Evolutionary conservation across 192 early-diverging fungal species (phyloP), one percentile per base, ranked within the genome.

Genomic region (Podila verticillata): DNA sequence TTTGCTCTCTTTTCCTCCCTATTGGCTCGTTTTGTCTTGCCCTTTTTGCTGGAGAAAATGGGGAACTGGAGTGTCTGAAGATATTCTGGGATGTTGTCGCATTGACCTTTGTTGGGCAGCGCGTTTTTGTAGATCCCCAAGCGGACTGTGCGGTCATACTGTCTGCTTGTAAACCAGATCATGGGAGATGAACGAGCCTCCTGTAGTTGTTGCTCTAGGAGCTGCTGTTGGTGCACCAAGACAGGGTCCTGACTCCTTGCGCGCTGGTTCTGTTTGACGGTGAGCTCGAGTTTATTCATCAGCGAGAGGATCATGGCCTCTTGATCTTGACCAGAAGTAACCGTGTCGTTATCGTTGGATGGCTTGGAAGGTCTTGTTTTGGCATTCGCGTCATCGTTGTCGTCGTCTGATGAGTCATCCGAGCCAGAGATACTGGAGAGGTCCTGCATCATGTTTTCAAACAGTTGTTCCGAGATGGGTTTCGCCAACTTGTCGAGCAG

Each of bases 391-490:
- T 56, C 12, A 22, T 51, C 30, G 12, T 58, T 58, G 24, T 56
- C 51, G 17, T 65, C 75, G 28, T 70, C 65, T n/a, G 68, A 61
- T 9, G 83, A 82, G 6, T 60, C 57, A 49, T 85, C 87, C 0
- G 87, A 86, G 17, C 87, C 87, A 26, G 87, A 88, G 19, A 88
- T 66, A 62, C 87, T 88, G 1, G 77, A 80, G 4, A 80, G 62
- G 85, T 88, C 88, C 49, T 74, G 84, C 20, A 89, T 65, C 65
- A 89, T 73, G 36, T 84, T 80, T 49, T 89, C 86, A 67, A 90
- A 89, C 47, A 82, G 66, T 28, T 66, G 58, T 51, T 86, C 86
- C 3, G 85, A 56, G 10, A 87, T 81, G 59, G 89, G 84, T 1
- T 49, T 64, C 7, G 71, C 56, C 19, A 61, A 61, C 12, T 73